Base-by-base conservation (phyloP, 805 yeast genomes). In the Spathaspora boniae region DNA sequence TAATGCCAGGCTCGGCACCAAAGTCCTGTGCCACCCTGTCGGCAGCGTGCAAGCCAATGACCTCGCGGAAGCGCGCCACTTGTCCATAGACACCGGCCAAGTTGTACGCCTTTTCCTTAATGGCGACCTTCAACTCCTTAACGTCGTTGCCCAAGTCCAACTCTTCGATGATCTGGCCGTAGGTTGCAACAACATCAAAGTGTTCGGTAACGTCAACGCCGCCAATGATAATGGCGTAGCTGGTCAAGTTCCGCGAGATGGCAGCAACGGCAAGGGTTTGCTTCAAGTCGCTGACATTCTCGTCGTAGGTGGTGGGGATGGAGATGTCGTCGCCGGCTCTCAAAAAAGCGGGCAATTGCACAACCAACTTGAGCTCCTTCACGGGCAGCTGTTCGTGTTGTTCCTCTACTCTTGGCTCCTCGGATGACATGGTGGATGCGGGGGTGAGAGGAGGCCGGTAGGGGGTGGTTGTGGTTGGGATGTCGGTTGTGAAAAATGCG, bases 21-120 rank as follows among this genome's bases (percentile, higher is more conserved):
- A 71, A 56, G 9, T 71, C 59, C 21, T 65, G 63, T 22, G 70
- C 60, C 12, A 55, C 46, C 23, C 72, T 74, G 39, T 73, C 70
- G 16, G 68, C 56, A 29, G 63, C 60, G 37, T 71, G 72, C 44
- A 80, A 62, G 3, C 78, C 80, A 27, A 74, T 67, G 32, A 68
- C 62, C 37, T 80, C 87, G 54, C 94, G 76, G 32, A 80, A 72
- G 40, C 75, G 75, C 33, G 63, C 54, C 27, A 86, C 54, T 55
- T 87, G 95, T 18, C 72, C 74, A 41, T 77, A 64, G 19, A 84
- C 80, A 20, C 71, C 63, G 28, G 72, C 66, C 53, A 76, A 80
- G 40, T 71, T 78, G 64, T 86, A 86, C 1, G 80, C 65, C 35
- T 68, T 72, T 38, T 75, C 75, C 25, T 59, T 68, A 42, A 85